These are phyloP conservation scores for Scheffersomyces illinoinensis DNA, from an alignment of 1,139 yeast species.

Conservation along the genomic window DNA sequence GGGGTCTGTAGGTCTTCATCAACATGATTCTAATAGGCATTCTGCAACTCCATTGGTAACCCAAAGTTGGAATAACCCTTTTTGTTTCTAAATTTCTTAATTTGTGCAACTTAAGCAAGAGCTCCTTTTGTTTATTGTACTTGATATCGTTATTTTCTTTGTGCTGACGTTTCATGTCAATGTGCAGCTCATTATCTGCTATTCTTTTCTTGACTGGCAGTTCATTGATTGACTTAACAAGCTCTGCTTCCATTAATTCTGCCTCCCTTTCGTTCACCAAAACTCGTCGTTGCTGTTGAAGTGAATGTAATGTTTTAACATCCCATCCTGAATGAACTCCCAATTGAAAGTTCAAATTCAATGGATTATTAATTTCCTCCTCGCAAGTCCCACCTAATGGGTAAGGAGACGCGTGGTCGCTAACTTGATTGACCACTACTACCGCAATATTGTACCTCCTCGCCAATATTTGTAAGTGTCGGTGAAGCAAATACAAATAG, in stretches of 20 bases:
- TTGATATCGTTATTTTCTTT: not conserved
- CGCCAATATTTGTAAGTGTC: constrained; percentile 54
- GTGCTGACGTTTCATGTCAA: constrained; percentile 10
- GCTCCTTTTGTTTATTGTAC: constrained; percentile 10
- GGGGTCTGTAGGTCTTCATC: constrained; percentile 35
- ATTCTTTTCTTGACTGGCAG: constrained; percentile 8
- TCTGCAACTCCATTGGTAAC: constrained; percentile 42
- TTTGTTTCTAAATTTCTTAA: constrained; percentile 16
- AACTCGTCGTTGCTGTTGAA: constrained; percentile 8
- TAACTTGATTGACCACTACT: constrained; percentile 78
- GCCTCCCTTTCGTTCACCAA: constrained; percentile 1
- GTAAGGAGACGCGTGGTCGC: constrained; percentile 41
- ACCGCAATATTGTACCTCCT: constrained; percentile 54
- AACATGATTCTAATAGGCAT: constrained; percentile 32
- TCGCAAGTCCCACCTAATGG: constrained; percentile 5
- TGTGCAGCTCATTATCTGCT: constrained; percentile 1
- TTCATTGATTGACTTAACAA: not conserved
- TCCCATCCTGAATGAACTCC: constrained; percentile 84
- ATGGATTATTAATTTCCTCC: constrained; percentile 26
- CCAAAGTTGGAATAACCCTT: constrained; percentile 38
- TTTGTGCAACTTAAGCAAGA: constrained; percentile 15
- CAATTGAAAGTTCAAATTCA: constrained; percentile 64
- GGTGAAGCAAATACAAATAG: constrained; percentile 47
- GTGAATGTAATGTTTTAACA: constrained; percentile 26
- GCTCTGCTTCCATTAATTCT: constrained; percentile 2